A percentile compares a stretch with the other conserved stretches of the same genome.
Conservation (phyloP, 2,329 filamentous ascomycete species). For the Xylariaceae sp. region DNA sequence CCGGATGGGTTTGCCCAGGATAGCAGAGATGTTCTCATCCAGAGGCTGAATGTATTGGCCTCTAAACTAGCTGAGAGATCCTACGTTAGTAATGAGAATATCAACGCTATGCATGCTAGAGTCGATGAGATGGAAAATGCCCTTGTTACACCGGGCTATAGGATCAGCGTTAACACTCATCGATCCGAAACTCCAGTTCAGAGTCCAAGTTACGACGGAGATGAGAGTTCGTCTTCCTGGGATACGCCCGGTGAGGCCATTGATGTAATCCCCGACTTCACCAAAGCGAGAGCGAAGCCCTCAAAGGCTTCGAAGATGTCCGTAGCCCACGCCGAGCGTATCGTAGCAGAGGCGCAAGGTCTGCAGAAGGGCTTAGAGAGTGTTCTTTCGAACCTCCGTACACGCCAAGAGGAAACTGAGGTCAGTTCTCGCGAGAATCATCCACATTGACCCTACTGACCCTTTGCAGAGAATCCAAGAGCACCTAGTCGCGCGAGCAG, state of each 20-base stretch:
- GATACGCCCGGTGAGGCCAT: slow-evolving; percentile 31
- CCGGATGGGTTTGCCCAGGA: slow-evolving; percentile 30
- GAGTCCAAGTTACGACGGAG: background rate
- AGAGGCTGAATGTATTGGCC: slow-evolving; percentile 32
- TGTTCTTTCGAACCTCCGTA: slow-evolving; percentile 48
- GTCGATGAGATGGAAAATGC: slow-evolving; percentile 41
- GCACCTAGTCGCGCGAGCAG: slow-evolving; percentile 54
- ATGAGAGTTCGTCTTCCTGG: slow-evolving; percentile 18
- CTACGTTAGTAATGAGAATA: slow-evolving; percentile 25
- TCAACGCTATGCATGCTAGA: slow-evolving; percentile 37
- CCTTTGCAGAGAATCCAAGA: slow-evolving; percentile 54
- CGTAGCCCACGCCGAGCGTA: slow-evolving; percentile 27
- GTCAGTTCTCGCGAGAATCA: slow-evolving; percentile 32
- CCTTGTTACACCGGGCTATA: slow-evolving; percentile 14
- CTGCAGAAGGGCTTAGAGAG: slow-evolving; percentile 48
- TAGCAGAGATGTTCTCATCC: slow-evolving; percentile 44
- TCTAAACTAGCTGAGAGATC: slow-evolving; percentile 21
- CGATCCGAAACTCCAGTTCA: background rate
- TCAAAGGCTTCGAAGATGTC: slow-evolving; percentile 14
- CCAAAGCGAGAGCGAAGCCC: background rate
- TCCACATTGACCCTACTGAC: slow-evolving; percentile 22
- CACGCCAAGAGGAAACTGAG: slow-evolving; percentile 57
- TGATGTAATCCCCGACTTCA: background rate
- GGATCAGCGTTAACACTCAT: slow-evolving; percentile 11
- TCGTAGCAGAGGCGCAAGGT: slow-evolving; percentile 39